A percentile compares a stretch with the other conserved stretches of the same genome.
phyloP scores from a whole-genome alignment of 2,329 filamentous ascomycete species.

The Talaromyces sp. region DNA sequence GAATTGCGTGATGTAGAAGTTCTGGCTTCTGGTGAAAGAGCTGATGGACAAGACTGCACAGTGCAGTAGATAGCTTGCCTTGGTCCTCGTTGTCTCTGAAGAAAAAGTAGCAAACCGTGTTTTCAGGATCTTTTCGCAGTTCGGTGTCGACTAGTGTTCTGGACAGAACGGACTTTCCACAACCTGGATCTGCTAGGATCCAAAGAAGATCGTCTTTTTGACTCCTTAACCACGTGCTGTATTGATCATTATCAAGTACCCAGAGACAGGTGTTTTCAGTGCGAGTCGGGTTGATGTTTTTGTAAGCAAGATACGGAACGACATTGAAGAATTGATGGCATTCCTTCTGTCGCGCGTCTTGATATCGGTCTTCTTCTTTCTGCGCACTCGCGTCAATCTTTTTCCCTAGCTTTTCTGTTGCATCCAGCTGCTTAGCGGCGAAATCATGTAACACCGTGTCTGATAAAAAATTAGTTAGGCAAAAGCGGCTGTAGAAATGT shows the following conservation, averaged over 20 bases:
- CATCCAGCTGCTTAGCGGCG: too few relatives aligned
- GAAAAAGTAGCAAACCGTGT: slow-evolving; percentile 39
- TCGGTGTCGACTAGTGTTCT: not conserved
- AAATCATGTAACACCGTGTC: too few relatives aligned
- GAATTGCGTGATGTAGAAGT: slow-evolving; percentile 30
- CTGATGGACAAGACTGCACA: slow-evolving; percentile 39
- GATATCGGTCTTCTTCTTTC: too few relatives aligned
- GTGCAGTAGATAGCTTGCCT: slow-evolving; percentile 27
- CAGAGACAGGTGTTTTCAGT: slow-evolving; percentile 20
- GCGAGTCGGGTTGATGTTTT: not conserved
- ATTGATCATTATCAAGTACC: slow-evolving; percentile 15
- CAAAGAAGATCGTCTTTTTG: not conserved
- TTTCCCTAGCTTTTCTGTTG: too few relatives aligned
- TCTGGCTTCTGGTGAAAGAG: slow-evolving; percentile 26
- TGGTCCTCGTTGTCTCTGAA: slow-evolving; percentile 38
- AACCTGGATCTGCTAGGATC: slow-evolving; percentile 8
- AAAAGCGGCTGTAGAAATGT: too few relatives aligned
- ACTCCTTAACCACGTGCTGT: slow-evolving; percentile 7
- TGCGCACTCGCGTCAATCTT: too few relatives aligned
- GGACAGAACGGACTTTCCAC: slow-evolving; percentile 7
- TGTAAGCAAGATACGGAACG: not conserved
- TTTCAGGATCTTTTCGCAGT: slow-evolving; percentile 21
- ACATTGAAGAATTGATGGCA: too few relatives aligned
- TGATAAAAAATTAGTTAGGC: too few relatives aligned
- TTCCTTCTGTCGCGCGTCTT: too few relatives aligned